Conservation (phyloP, 805 yeast species). For the Peterozyma toletana region DNA sequence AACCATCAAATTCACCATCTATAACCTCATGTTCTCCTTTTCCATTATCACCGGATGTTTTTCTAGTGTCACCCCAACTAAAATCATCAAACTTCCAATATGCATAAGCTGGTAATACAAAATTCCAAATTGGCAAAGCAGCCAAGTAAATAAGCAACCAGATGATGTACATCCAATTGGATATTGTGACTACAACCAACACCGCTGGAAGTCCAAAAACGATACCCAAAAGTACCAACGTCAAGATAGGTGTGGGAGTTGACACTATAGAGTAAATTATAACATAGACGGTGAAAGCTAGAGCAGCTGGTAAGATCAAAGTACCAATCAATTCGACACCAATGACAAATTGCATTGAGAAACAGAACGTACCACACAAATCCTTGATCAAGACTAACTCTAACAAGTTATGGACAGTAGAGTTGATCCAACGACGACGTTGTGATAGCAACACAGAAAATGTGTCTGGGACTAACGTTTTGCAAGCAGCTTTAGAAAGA, state of each 20-base stretch:
- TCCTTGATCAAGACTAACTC: slow-evolving; percentile 80
- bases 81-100: slow-evolving; percentile 96
- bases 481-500: slow-evolving; percentile 87
- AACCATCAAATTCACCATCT: slow-evolving; percentile 87
- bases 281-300: slow-evolving; percentile 76
- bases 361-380: slow-evolving; percentile 89
- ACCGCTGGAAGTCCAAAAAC: slow-evolving; percentile 84
- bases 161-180: slow-evolving; percentile 59
- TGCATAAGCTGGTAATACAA: slow-evolving; percentile 78
- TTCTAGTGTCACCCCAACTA: slow-evolving; percentile 93
- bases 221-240: slow-evolving; percentile 68
- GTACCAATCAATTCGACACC: slow-evolving; percentile 82
- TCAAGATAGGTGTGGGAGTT: slow-evolving; percentile 68
- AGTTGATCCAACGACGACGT: slow-evolving; percentile 95
- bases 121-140: slow-evolving; percentile 93
- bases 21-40: slow-evolving; percentile 59
- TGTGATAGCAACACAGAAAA: slow-evolving; percentile 80
- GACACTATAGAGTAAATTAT: slow-evolving; percentile 63
- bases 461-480: slow-evolving; percentile 81
- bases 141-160: slow-evolving; percentile 76
- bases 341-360: slow-evolving; percentile 91
- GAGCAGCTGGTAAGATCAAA: slow-evolving; percentile 81
- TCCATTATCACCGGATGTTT: slow-evolving; percentile 62
- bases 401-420: slow-evolving; percentile 88
- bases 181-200: slow-evolving; percentile 73